Base-by-base conservation (phyloP, 805 yeast genomes). In the Hanseniaspora mollemarum region DNA sequence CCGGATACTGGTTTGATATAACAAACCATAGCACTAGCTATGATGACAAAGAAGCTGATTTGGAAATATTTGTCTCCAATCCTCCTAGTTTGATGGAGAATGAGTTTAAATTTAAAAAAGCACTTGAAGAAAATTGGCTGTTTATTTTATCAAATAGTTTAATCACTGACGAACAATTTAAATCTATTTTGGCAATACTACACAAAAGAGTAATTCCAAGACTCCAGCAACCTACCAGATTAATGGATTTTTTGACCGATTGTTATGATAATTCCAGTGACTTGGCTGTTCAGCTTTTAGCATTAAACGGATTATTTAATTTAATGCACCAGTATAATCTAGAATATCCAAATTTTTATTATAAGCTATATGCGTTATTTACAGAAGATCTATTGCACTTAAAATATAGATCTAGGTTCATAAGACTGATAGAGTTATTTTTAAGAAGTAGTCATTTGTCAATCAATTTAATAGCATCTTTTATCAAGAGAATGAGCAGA, bases 171-270 rank as follows among this genome's bases (percentile, higher is more conserved):
- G 65, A 62, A 2, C 94, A 86, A 62, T 81, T 83, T 64, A 86
- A 85, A 63, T 69, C 81, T 1, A 71, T 81, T 4, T 68, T 90
- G 52, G 67, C 77, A 4, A 73, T 87, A 1, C 62, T 92, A 57
- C 96, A 92, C 64, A 87, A 86, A 62, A 70, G 94, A 54, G 73
- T 92, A 38, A 81, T 90, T 33, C 96, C 96, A 35, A 76, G 74
- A 60, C 75, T 87, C 73, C 73, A 76, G 41, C 80, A 79, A 56
- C 95, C 97, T 6, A 83, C 85, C 39, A 72, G 76, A 54, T 68
- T 92, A 42, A 88, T 92, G 96, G 98, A 90, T 68, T 92, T 90
- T 62, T 70, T 90, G 54, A 87, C 96, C 0, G 94, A 85, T 54
- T 81, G 94, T 2, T 88, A 87, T 61, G 68, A 66, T 25, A 74